phyloP scores from a whole-genome alignment of 805 yeast species.

The Clavispora vitiphila region DNA sequence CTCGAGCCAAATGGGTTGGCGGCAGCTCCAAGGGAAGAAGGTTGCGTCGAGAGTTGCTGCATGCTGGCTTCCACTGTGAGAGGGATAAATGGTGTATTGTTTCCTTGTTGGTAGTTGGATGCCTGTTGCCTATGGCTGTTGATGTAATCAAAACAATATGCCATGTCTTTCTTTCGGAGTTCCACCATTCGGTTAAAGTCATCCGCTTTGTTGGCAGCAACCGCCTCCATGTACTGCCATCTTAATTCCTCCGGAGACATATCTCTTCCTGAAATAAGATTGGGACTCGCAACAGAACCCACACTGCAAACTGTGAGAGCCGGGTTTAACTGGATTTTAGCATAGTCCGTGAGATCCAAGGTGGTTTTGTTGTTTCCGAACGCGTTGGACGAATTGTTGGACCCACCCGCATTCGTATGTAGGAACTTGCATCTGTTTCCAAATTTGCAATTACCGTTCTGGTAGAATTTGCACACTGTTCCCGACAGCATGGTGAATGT shows the following conservation, averaged over 20 bases:
- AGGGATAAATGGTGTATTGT: constrained; percentile 18
- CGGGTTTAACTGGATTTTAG: constrained; percentile 24
- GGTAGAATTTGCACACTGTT: constrained; percentile 20
- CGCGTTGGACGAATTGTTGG: constrained; percentile 1
- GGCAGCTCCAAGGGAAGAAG: constrained; percentile 5
- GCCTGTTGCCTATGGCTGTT: constrained; percentile 16
- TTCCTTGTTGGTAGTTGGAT: background rate
- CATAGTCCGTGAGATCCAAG: constrained; percentile 18
- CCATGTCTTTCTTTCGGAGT: constrained; percentile 19
- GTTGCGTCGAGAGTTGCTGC: background rate
- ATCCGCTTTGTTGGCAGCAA: constrained; percentile 26
- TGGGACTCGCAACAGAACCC: constrained; percentile 43
- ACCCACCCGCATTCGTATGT: constrained; percentile 11
- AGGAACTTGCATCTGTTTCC: constrained; percentile 25
- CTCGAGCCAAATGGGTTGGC: constrained; percentile 7
- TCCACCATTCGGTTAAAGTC: constrained; percentile 37
- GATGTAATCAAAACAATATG: constrained; percentile 25
- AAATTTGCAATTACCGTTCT: constrained; percentile 23
- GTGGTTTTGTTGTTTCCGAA: constrained; percentile 1
- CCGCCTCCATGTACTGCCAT: constrained; percentile 41
- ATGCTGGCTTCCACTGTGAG: constrained; percentile 24
- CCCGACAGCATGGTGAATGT: background rate
- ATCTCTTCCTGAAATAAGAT: constrained; percentile 49
- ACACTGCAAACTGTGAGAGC: constrained; percentile 45
- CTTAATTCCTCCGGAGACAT: constrained; percentile 51